phyloP scores from a whole-genome alignment of 2,329 filamentous ascomycete species.

The Fusarium globosum region DNA sequence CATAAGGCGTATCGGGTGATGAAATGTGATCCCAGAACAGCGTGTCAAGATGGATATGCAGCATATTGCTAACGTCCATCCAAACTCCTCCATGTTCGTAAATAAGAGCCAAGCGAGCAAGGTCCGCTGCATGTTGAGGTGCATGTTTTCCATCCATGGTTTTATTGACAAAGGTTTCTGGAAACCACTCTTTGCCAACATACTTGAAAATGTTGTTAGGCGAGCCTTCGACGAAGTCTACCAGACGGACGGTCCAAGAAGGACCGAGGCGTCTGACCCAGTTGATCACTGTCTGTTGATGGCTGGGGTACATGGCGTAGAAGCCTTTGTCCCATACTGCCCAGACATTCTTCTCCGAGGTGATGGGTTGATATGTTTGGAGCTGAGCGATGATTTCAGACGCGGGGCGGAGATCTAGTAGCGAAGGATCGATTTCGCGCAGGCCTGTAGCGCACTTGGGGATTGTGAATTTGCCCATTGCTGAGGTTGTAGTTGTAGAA shows the following conservation, averaged over 20 bases:
- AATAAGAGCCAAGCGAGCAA: constrained; percentile 57
- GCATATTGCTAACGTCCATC: constrained; percentile 56
- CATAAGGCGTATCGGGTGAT: constrained; percentile 50
- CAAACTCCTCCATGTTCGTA: constrained; percentile 56
- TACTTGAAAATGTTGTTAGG: constrained; percentile 53
- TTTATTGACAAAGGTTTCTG: constrained; percentile 39
- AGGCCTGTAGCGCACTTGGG: constrained; percentile 21
- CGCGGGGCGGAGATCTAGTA: constrained; percentile 46
- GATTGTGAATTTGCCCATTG: constrained; percentile 18
- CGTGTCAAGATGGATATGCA: constrained; percentile 54
- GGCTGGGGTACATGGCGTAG: constrained; percentile 51
- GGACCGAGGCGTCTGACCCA: constrained; percentile 56
- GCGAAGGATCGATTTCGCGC: not conserved
- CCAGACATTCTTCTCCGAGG: constrained; percentile 58
- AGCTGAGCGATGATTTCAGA: constrained; percentile 48
- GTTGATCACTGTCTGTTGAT: constrained; percentile 52
- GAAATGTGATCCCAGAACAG: constrained; percentile 57
- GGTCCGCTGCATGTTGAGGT: constrained; percentile 59
- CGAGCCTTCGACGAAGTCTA: constrained; percentile 51
- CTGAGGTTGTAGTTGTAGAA: not conserved
- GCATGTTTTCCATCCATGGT: constrained; percentile 54
- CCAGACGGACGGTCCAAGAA: constrained; percentile 55
- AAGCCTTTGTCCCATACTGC: constrained; percentile 57
- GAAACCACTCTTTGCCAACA: constrained; percentile 45
- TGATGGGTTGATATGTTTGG: constrained; percentile 45